These are phyloP conservation scores for Tubosaeta brunneosetosa DNA, from an alignment of 768 basidiomycete genomes.

Conservation along the genomic window DNA sequence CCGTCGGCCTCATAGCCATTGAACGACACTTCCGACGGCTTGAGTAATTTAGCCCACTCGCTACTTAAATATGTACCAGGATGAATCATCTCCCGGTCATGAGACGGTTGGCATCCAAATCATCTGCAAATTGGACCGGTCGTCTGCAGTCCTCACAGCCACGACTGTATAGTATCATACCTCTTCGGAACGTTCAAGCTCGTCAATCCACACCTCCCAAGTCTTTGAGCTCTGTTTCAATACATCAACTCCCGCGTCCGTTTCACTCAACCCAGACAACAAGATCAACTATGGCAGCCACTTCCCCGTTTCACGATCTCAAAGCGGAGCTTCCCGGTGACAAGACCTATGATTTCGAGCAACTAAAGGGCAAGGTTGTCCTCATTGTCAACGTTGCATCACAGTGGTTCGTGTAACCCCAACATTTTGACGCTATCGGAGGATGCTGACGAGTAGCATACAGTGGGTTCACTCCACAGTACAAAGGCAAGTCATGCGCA, in stretches of 20 bases:
- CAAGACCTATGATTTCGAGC: slow-evolving; percentile 55
- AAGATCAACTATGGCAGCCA: slow-evolving; percentile 22
- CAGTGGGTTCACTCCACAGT: slow-evolving; percentile 84
- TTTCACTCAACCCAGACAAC: slow-evolving; percentile 11
- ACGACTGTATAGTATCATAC: not conserved
- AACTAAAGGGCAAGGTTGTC: slow-evolving; percentile 73
- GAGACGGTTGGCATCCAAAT: not conserved
- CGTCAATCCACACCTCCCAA: not conserved
- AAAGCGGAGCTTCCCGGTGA: slow-evolving; percentile 59
- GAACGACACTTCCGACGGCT: not conserved
- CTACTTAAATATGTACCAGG: not conserved
- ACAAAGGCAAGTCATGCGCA: slow-evolving; percentile 45
- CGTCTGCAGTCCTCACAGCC: not conserved
- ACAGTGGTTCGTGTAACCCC: slow-evolving; percentile 42
- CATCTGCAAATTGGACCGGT: slow-evolving; percentile 1
- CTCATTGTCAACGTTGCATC: slow-evolving; percentile 78
- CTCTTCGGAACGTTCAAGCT: not conserved
- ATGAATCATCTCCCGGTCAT: not conserved
- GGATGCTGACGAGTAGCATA: slow-evolving; percentile 1
- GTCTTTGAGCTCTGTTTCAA: not conserved
- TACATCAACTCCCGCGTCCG: slow-evolving; percentile 5
- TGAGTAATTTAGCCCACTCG: not conserved
- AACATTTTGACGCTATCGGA: not conserved
- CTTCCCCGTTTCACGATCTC: slow-evolving; percentile 56
- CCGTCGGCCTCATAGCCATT: not conserved